These are phyloP conservation scores for Aegilops bicornis DNA, from an alignment of 176 grass and related monocot genomes.

Conservation along the genomic window DNA sequence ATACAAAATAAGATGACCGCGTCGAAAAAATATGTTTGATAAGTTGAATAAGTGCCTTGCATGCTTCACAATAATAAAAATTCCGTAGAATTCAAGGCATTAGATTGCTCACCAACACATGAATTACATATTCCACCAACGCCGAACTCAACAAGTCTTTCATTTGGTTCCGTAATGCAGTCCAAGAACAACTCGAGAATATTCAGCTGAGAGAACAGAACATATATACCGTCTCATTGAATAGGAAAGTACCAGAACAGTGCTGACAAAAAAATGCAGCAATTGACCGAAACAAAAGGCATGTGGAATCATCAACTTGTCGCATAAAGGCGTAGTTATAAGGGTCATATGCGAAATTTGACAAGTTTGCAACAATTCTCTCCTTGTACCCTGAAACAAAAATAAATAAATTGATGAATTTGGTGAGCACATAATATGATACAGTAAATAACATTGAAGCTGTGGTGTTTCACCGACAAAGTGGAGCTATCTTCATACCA, in stretches of 20 bases:
- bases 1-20: neutral
- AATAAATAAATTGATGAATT: neutral
- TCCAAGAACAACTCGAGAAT: conserved; percentile 90
- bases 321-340: conserved; percentile 79
- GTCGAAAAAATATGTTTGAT: neutral
- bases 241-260: neutral
- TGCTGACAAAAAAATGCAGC: neutral
- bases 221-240: neutral
- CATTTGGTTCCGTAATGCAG: conserved; percentile 91
- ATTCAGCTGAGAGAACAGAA: conserved; percentile 66
- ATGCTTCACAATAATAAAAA: conserved; percentile 1
- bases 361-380: conserved; percentile 75
- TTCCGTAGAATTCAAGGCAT: neutral
- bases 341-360: conserved; percentile 91
- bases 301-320: conserved; percentile 44
- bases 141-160: conserved; percentile 81
- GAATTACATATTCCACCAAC: conserved; percentile 89
- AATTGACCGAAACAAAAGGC: conserved; percentile 3
- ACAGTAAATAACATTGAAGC: neutral
- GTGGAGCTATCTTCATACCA: neutral
- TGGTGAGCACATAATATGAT: neutral
- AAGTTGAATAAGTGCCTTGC: neutral
- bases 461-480: neutral
- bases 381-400: conserved; percentile 71
- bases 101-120: conserved; percentile 52